Evolutionary conservation across 2,329 filamentous ascomycete genomes (phyloP), one percentile per base, ranked within the genome.

Genomic region (Colletotrichum coccodes): DNA sequence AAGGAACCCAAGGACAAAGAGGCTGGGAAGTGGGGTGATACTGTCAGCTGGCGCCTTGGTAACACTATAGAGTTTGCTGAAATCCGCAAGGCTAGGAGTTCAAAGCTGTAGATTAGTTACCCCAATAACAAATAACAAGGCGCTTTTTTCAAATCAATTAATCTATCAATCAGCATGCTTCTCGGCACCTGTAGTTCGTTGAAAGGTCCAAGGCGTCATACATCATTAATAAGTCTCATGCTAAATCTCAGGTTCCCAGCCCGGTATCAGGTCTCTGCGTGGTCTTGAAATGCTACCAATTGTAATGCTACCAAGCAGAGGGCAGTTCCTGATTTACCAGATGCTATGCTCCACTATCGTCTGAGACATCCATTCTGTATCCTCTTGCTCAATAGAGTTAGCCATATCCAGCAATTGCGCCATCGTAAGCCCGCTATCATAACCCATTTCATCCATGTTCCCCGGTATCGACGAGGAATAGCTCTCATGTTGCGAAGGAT

Each of bases 341-440:
- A 83, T 83, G 52, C 79, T 75, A 70, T 83, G 81, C 52, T 84
- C 81, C 38, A 82, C 77, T 63, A 85, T 81, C 0, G 80, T 80
- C 60, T 84, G 82, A 0, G 81, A 83, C 40, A 85, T 76, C 81
- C 83, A 85, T 44, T 85, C 83, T 2, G 81, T 81, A 36, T 83
- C 80, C 56, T 71, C 77, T 3, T 75, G 74, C 2, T 82, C 84
- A 63, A 86, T 85, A 14, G 82, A 84, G 52, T 85, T 82, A 0
- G 83, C 83, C 68, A 85, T 79, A 3, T 82, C 83, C 70, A 85
- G 79, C 44, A 86, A 83, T 58, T 85, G 82, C 2, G 79, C 82
- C 2, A 81, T 80, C 0, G 82, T 84, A 14, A 85, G 72, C 40
- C 80, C 80, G 21, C 79, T 76, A 23, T 78, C 77, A 38, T 76